Conservation (phyloP, 768 basidiomycete genomes). For the Saitozyma podzolica region DNA sequence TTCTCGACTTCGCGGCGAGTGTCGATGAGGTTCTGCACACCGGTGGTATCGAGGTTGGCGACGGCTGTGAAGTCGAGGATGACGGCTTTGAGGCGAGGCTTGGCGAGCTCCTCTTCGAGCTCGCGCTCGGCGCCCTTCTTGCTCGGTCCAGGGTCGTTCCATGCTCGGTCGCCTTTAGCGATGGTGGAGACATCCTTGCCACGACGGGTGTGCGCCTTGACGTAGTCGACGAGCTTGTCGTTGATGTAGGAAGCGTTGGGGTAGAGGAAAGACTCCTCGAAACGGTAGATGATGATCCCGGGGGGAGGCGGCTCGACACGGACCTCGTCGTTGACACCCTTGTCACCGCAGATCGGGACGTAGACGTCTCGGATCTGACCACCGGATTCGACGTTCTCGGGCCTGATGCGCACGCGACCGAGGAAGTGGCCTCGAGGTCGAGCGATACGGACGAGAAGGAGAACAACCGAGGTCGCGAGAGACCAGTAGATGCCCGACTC, state of each 20-base stretch:
- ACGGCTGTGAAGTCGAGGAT: constrained; percentile 88
- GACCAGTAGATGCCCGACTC: constrained; percentile 74
- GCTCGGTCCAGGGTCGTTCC: constrained; percentile 87
- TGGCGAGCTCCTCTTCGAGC: constrained; percentile 56
- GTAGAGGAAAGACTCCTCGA: constrained; percentile 80
- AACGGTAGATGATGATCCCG: constrained; percentile 86
- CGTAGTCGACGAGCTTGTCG: constrained; percentile 72
- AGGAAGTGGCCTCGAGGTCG: constrained; percentile 88
- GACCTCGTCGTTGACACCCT: constrained; percentile 65
- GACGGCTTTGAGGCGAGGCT: constrained; percentile 75
- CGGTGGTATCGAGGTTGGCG: constrained; percentile 86
- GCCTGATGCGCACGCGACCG: constrained; percentile 66
- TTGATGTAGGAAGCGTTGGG: constrained; percentile 59
- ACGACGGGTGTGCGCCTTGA: constrained; percentile 72
- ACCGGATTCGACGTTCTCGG: constrained; percentile 43
- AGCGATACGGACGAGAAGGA: constrained; percentile 82
- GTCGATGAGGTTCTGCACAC: constrained; percentile 86
- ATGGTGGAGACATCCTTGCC: constrained; percentile 72
- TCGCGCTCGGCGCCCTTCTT: constrained; percentile 58
- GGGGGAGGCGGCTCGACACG: constrained; percentile 75
- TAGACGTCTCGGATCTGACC: constrained; percentile 69
- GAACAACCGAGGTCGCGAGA: constrained; percentile 71
- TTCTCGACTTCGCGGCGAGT: constrained; percentile 81
- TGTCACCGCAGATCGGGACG: constrained; percentile 65
- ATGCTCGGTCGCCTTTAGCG: constrained; percentile 72